Percentiles rank a stretch among this genome's conserved stretches.
Evolutionary conservation across 2,329 filamentous ascomycete genomes (phyloP).

Genomic region (Cercospora nicotianae): DNA sequence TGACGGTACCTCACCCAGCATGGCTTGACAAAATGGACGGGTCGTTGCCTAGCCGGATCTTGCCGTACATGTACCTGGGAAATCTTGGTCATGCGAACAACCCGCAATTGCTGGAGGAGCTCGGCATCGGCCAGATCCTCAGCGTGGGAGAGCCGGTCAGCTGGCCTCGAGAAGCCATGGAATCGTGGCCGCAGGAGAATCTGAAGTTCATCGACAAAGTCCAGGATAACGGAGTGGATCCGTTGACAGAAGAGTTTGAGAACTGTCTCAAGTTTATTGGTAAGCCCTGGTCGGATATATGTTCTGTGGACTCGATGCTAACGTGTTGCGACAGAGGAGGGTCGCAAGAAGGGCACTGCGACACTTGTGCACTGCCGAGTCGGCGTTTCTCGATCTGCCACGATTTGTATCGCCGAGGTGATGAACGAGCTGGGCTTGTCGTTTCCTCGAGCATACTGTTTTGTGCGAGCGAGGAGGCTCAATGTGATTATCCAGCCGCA

Average conservation of each 20-base stretch:
- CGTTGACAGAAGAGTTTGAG: constrained; percentile 80
- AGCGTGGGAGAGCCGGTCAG: constrained; percentile 87
- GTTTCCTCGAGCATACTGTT: constrained; percentile 92
- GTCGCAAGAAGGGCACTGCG: constrained; percentile 72
- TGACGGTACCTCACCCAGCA: constrained; percentile 63
- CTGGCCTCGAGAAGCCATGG: constrained; percentile 70
- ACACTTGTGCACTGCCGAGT: constrained; percentile 96
- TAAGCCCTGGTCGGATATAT: constrained; percentile 50
- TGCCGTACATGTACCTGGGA: constrained; percentile 94
- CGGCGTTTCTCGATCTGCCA: constrained; percentile 91
- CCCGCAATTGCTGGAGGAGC: constrained; percentile 71
- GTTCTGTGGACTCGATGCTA: neutral
- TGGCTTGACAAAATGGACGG: constrained; percentile 88
- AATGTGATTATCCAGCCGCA: constrained; percentile 99
- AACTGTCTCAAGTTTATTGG: constrained; percentile 89
- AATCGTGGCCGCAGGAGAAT: constrained; percentile 74
- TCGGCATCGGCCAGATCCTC: constrained; percentile 84
- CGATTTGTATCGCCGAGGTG: constrained; percentile 98
- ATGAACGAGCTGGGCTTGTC: constrained; percentile 81
- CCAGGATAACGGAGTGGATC: constrained; percentile 96
- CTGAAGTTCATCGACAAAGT: constrained; percentile 79
- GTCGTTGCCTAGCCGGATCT: constrained; percentile 81
- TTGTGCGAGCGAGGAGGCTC: constrained; percentile 83
- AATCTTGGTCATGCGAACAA: constrained; percentile 95
- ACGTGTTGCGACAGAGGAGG: constrained; percentile 62